These are phyloP conservation scores for Pyracantha coccinea DNA, from an alignment of 331 rosid species.

Conservation along the genomic window DNA sequence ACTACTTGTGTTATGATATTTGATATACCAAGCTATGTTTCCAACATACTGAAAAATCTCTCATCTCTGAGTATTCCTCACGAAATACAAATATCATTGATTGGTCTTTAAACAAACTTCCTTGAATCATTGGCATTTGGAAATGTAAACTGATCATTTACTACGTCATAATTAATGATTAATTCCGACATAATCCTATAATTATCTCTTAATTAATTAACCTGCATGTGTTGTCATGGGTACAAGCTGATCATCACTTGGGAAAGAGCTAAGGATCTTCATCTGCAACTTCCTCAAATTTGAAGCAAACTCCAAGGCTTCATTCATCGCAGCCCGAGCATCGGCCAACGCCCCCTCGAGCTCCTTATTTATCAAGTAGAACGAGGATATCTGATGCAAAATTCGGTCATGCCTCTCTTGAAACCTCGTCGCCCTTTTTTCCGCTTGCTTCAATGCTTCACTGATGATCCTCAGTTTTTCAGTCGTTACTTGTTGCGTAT, in stretches of 20 bases:
- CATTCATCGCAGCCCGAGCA: conserved; percentile 37
- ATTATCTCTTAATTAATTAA: no score
- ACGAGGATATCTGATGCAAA: conserved; percentile 26
- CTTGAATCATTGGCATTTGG: no score
- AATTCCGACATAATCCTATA: no score
- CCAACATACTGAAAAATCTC: no score
- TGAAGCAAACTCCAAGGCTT: conserved; percentile 42
- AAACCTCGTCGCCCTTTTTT: conserved; percentile 40
- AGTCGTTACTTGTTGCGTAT: conserved; percentile 15
- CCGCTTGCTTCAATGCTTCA: conserved; percentile 52
- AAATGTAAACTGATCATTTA: no score
- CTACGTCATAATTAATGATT: no score
- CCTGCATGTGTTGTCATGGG: no score
- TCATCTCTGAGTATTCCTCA: no score
- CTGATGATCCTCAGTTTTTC: conserved; percentile 36
- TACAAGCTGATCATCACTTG: background rate
- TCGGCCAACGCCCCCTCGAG: conserved; percentile 35
- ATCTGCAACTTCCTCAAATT: conserved; percentile 41
- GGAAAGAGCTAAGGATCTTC: conserved; percentile 31
- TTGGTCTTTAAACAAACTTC: no score
- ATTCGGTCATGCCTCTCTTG: conserved; percentile 57
- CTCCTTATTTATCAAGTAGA: conserved; percentile 45
- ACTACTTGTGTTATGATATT: no score
- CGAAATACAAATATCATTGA: no score
- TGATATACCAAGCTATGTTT: rapidly evolving